phyloP scores from a whole-genome alignment of 2,329 filamentous ascomycete species.

The Periconia sp. region DNA sequence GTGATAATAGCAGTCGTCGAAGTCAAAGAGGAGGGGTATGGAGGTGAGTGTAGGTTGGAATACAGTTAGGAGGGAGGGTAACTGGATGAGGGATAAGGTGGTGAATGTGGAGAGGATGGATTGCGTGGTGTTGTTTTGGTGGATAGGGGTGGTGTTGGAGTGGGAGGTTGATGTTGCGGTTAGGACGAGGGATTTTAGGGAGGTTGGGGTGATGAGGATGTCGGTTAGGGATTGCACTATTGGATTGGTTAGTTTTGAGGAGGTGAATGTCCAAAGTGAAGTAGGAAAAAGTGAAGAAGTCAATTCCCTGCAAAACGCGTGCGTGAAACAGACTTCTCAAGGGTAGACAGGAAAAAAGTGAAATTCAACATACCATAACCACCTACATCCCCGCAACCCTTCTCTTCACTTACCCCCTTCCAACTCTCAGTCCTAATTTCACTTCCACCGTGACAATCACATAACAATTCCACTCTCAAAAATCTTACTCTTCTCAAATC shows the following conservation, averaged over 20 bases:
- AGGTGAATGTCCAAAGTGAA: not conserved
- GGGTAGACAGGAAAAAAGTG: too few species aligned
- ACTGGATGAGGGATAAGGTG: constrained; percentile 21
- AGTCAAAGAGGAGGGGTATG: constrained; percentile 25
- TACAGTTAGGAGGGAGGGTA: constrained; percentile 17
- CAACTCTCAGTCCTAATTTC: not conserved
- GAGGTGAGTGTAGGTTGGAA: constrained; percentile 3
- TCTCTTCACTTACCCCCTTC: constrained; percentile 17
- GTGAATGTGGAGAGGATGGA: constrained; percentile 27
- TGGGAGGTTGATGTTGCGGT: constrained; percentile 5
- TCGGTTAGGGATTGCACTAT: not conserved
- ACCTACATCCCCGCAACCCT: not conserved
- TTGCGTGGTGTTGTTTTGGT: not conserved
- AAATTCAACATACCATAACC: too few species aligned
- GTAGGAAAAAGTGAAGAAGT: too few species aligned
- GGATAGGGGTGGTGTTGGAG: constrained; percentile 10
- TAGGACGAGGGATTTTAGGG: constrained; percentile 12
- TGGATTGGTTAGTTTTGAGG: not conserved
- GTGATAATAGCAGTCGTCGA: constrained; percentile 33
- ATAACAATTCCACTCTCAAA: constrained; percentile 31
- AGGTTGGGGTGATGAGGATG: not conserved
- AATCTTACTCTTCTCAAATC: constrained; percentile 19
- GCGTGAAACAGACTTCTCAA: too few species aligned
- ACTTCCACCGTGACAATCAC: constrained; percentile 12
- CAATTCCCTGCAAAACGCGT: too few species aligned